Conservation (phyloP, 257 asterid genomes). For the Solanum chmielewskii region DNA sequence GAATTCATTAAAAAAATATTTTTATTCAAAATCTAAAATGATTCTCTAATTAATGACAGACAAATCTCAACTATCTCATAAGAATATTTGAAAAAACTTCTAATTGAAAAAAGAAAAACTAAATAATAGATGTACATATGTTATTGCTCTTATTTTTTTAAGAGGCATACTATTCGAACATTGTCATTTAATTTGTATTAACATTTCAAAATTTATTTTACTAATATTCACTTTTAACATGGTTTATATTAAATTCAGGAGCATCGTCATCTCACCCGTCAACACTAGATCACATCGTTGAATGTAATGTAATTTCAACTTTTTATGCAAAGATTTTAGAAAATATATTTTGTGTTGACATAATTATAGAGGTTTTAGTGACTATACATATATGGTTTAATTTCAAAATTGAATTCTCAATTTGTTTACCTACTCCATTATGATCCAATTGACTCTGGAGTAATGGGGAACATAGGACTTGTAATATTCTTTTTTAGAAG, state of each 20-base stretch:
- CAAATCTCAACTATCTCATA: not conserved
- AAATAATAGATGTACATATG: not conserved
- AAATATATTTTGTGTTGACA: not conserved
- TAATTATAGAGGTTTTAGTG: not conserved
- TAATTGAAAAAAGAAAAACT: not conserved
- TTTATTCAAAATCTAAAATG: not conserved
- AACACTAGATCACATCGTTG: not conserved
- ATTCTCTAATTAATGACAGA: too few species aligned
- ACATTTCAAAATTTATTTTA: not conserved
- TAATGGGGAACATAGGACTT: not conserved
- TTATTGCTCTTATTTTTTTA: not conserved
- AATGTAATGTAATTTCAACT: too few species aligned
- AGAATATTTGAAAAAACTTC: too few species aligned
- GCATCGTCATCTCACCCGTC: fast-evolving
- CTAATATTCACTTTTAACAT: not conserved
- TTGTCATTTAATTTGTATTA: too few species aligned
- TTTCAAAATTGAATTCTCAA: not conserved
- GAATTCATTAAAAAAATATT: not conserved
- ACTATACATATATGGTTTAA: not conserved
- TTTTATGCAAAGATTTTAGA: not conserved
- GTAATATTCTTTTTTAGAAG: not conserved
- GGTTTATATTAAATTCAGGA: not conserved
- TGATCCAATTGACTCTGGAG: not conserved
- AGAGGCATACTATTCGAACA: not conserved
- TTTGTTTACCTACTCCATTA: not conserved